These are phyloP conservation scores for Trebouxiophyceae sp. DNA, from an alignment of 163 green algal species.

Conservation along the genomic window DNA sequence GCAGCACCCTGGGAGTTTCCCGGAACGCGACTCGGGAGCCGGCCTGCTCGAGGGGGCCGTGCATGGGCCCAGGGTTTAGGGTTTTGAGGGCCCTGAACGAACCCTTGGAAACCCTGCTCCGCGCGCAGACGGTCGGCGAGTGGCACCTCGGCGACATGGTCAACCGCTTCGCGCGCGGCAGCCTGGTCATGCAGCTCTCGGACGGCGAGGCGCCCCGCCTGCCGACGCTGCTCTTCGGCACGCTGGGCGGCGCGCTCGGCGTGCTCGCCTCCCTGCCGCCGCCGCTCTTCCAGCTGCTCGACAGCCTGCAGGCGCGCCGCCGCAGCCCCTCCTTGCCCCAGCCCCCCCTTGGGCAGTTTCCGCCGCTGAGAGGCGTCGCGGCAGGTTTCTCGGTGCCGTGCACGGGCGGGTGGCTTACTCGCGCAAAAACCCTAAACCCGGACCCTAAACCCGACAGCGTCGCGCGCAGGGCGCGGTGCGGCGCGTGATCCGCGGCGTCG, in stretches of 20 bases:
- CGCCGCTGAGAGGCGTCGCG: too few species aligned
- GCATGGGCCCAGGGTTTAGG: too few species aligned
- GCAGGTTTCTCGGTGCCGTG: too few species aligned
- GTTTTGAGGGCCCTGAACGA: too few species aligned
- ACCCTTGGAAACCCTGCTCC: neutral
- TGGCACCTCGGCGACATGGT: constrained; percentile 90
- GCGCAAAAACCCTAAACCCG: too few species aligned
- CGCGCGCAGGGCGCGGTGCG: constrained; percentile 33
- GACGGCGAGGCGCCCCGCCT: constrained; percentile 61
- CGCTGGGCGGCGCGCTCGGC: constrained; percentile 82
- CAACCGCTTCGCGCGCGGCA: constrained; percentile 83
- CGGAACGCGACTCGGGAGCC: too few species aligned
- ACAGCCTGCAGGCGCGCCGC: constrained; percentile 62
- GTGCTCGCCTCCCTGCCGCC: constrained; percentile 76
- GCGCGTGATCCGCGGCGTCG: constrained; percentile 70
- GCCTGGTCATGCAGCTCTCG: constrained; percentile 88
- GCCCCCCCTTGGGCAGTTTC: too few species aligned
- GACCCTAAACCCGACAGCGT: too few species aligned
- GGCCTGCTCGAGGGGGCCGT: too few species aligned
- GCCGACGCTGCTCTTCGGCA: constrained; percentile 80
- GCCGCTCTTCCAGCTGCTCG: constrained; percentile 61
- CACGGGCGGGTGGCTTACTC: too few species aligned
- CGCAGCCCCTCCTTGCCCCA: too few species aligned
- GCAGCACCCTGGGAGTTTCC: too few species aligned
- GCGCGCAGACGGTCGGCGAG: constrained; percentile 60